These are phyloP conservation scores for Kalaharituber pfeilii DNA, from an alignment of 2,329 filamentous ascomycete genomes.

Conservation along the genomic window DNA sequence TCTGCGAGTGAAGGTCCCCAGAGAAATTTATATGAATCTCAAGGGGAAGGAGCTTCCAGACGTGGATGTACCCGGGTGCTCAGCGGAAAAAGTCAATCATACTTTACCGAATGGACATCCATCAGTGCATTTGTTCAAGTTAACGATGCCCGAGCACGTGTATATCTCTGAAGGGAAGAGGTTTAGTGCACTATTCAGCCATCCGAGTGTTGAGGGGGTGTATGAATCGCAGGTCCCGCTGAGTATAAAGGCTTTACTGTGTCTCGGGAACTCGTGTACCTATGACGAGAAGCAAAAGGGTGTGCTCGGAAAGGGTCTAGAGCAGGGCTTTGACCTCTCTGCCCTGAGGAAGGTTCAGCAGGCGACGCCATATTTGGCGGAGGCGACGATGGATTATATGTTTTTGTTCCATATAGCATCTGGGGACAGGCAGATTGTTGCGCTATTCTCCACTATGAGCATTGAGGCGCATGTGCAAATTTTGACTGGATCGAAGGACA, in stretches of 20 bases:
- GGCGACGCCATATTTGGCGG: slow-evolving; percentile 54
- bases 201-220: slow-evolving; percentile 87
- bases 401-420: slow-evolving; percentile 86
- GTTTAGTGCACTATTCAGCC: slow-evolving; percentile 67
- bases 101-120: slow-evolving; percentile 89
- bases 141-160: slow-evolving; percentile 73
- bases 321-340: slow-evolving; percentile 78
- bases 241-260: slow-evolving; percentile 68
- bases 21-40: slow-evolving; percentile 80
- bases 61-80: slow-evolving; percentile 68
- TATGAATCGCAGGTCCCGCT: slow-evolving; percentile 89
- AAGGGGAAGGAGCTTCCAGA: slow-evolving; percentile 76
- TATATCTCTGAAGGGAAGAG: slow-evolving; percentile 75
- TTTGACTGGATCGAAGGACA: slow-evolving; percentile 65
- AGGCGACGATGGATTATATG: slow-evolving; percentile 60
- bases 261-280: slow-evolving; percentile 77
- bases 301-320: slow-evolving; percentile 78
- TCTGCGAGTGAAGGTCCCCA: slow-evolving; percentile 73
- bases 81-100: slow-evolving; percentile 82
- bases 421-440: slow-evolving; percentile 84
- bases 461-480: slow-evolving; percentile 72
- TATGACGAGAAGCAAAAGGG: slow-evolving; percentile 84
- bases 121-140: slow-evolving; percentile 83
- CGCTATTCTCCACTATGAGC: slow-evolving; percentile 69
- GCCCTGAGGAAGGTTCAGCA: slow-evolving; percentile 34